Base-by-base conservation (phyloP, 148 eudicot genomes). In the Spergularia marina region DNA sequence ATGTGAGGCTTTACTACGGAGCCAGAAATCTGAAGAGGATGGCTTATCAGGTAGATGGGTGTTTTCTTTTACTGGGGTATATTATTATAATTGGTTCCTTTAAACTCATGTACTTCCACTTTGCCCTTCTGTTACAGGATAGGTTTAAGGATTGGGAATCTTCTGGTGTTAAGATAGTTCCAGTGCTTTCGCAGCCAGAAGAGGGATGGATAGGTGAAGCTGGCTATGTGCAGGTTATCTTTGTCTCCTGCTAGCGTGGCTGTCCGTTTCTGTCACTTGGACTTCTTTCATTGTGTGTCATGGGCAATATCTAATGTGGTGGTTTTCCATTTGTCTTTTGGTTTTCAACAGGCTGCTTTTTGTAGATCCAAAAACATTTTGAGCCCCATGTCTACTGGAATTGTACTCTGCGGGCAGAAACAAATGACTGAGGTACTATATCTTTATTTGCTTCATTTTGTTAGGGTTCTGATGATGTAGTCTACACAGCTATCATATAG, bases 1-100 rank as follows among this genome's bases (percentile, higher is more conserved):
- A 94, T 83, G 97, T 94, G 69, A 89, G 98, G 81, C 95, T 94
- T 56, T 94, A 91, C 76, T 94, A 90, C 52, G 98, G 98, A 78
- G 98, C 97, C 65, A 89, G 93, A 84, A 91, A 91, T 84, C 88
- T 94, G 73, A 79, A 82, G 67, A 88, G 93, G 79, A 94, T 94
- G 98, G 98, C 98, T 73, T 91, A 94, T 85, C 97, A 91, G 97
- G 98, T 94, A 70, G 36, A 67, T 59, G 13, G 72, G 20, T 6
- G 25, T 12, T 53, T 53, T n/a, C n/a, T 67, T 53, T 47, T 72
- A 72, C 73, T 20, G 21, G 39, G 21, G 13, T 9, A 5, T 63
- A 12, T 36, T 68, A 17, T 66, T 16, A 56, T 66, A 56, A 62
- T 36, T 23, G 25, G 25, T 23, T 23, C 1, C 25, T 23, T 23